These are phyloP conservation scores for Rhynchosporium secalis DNA, from an alignment of 2,329 filamentous ascomycete genomes.

Conservation along the genomic window DNA sequence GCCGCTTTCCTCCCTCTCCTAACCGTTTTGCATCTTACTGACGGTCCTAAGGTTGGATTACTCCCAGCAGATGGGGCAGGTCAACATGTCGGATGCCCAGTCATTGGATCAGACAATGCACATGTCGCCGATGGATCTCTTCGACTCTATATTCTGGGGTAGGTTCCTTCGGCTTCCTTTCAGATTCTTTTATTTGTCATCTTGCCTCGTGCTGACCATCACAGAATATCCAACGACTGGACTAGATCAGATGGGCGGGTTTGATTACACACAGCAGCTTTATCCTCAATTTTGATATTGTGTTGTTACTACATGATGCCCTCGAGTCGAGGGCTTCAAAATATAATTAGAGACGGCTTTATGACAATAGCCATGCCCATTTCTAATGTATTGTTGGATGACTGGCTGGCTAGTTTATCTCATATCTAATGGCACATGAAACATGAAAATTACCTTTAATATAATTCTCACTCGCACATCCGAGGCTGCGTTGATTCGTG, in stretches of 20 bases:
- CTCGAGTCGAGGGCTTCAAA: background rate
- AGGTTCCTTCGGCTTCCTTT: conserved; percentile 37
- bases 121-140: conserved; percentile 67
- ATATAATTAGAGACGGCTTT: background rate
- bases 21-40: too few species aligned
- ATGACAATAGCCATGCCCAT: background rate
- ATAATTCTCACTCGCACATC: too few species aligned
- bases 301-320: background rate
- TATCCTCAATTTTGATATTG: conserved; percentile 28
- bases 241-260: conserved; percentile 25
- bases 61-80: conserved; percentile 41
- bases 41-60: conserved; percentile 40
- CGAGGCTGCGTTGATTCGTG: too few species aligned
- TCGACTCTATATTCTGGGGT: conserved; percentile 70
- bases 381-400: background rate
- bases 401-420: too few species aligned
- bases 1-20: too few species aligned
- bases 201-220: conserved; percentile 13
- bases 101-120: conserved; percentile 56
- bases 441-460: too few species aligned
- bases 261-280: conserved; percentile 31
- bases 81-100: conserved; percentile 45
- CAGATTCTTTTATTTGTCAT: background rate
- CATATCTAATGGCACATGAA: too few species aligned
- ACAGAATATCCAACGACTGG: conserved; percentile 29